Conservation (phyloP, 768 basidiomycete species). For the Xerocomellus intermedius region DNA sequence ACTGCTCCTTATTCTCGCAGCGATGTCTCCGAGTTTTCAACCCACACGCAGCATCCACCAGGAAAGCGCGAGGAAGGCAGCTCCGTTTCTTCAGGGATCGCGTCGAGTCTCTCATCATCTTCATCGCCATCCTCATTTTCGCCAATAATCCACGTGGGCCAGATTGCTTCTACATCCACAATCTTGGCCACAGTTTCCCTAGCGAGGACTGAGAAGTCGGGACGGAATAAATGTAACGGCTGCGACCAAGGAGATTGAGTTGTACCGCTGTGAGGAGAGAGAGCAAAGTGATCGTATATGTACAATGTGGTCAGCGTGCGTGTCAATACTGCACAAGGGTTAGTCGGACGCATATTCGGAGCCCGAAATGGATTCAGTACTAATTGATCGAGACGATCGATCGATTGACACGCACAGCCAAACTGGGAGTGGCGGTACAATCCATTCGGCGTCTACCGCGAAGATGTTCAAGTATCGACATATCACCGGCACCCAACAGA, state of each 20-base stretch:
- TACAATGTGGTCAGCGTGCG: slow-evolving; percentile 82
- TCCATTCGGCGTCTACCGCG: too few species aligned
- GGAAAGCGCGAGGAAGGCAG: slow-evolving; percentile 76
- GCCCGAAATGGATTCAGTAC: too few species aligned
- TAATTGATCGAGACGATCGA: too few species aligned
- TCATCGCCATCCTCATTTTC: slow-evolving; percentile 29
- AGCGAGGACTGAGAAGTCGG: slow-evolving; percentile 40
- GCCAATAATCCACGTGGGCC: slow-evolving; percentile 21
- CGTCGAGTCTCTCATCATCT: slow-evolving; percentile 31
- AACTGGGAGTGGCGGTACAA: too few species aligned
- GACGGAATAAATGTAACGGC: slow-evolving; percentile 74
- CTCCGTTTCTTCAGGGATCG: slow-evolving; percentile 67
- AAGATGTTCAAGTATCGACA: too few species aligned
- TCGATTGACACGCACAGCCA: too few species aligned
- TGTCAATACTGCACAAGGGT: slow-evolving; percentile 64
- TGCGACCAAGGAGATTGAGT: slow-evolving; percentile 78
- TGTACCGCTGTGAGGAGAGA: slow-evolving; percentile 86
- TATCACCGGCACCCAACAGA: too few species aligned
- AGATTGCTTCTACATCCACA: slow-evolving; percentile 26
- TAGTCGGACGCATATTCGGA: slow-evolving; percentile 1
- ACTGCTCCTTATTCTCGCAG: slow-evolving; percentile 64
- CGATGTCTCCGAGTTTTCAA: slow-evolving; percentile 86
- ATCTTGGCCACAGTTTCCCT: slow-evolving; percentile 26
- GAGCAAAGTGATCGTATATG: slow-evolving; percentile 82
- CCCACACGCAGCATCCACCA: slow-evolving; percentile 95